Base-by-base conservation (phyloP, 1,284 basidiomycete genomes). In the Ceratobasidium sp. region DNA sequence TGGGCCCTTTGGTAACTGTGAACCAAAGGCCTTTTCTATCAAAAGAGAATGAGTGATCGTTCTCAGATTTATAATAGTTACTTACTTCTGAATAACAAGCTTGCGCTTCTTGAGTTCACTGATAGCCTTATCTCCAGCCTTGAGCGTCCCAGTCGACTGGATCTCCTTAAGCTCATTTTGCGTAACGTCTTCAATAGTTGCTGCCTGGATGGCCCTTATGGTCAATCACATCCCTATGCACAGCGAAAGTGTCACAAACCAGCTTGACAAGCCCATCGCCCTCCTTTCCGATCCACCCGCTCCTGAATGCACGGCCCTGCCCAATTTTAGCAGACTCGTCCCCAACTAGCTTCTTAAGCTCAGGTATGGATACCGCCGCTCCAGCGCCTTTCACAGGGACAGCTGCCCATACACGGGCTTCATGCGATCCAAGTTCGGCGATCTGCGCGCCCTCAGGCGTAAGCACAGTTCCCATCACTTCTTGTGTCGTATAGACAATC, bases 291-390 rank as follows among this genome's bases (percentile, higher is more conserved):
- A 98, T 95, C 96, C 98, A 99, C 77, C 93, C 94, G 79, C 94
- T 97, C 84, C 96, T 98, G 88, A 99, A 98, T 26, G 97, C 98
- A 76, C 93, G 89, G 32, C 92, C 91, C 82, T 99, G 98, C 1
- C 98, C 98, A 75, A 85, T 87, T 84, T 96, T 97, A 21, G 93
- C 89, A 5, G 88, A 87, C 77, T 96, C 94, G 73, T 92, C 90
- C 11, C 95, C 95, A 11, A 98, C 87, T 71, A 83, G 81, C 76
- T 87, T 86, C 83, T 93, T 92, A 14, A 97, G 83, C 69, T 92
- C 87, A 57, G 85, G 87, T 0, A 87, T 85, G 11, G 87, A 85
- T 28, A 96, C 75, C 3, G 93, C 90, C 35, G 83, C 78, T 1
- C 91, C 91, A 73, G 88, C 83, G 1, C 92, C 94, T 76, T 90